These are phyloP conservation scores for Anaeromyces robustus DNA, from an alignment of 192 early-diverging fungal genomes.

Conservation along the genomic window DNA sequence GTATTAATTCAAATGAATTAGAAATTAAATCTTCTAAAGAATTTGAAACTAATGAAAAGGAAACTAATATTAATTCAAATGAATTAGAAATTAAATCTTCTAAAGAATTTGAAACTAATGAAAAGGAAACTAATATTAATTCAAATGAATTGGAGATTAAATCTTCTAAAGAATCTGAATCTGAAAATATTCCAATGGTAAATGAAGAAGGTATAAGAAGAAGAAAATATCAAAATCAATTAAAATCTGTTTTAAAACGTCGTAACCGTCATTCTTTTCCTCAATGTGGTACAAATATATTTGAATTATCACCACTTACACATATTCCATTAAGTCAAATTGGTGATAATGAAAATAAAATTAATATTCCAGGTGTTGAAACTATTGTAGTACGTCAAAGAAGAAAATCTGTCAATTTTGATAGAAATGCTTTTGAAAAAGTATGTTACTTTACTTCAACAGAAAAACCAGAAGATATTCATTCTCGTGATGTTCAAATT, in stretches of 20 bases:
- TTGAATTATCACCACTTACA: not conserved
- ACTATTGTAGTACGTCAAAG: not conserved
- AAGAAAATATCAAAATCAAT: not conserved
- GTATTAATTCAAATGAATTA: too few relatives aligned
- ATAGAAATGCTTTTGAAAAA: not conserved
- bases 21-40: too few relatives aligned
- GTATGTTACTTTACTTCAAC: not conserved
- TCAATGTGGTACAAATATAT: not conserved
- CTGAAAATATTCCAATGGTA: not conserved
- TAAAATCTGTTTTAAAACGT: not conserved
- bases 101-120: too few relatives aligned
- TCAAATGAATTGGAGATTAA: too few relatives aligned
- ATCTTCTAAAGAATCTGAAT: too few relatives aligned
- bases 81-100: too few relatives aligned
- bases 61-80: too few relatives aligned
- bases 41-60: too few relatives aligned
- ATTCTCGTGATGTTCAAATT: not conserved
- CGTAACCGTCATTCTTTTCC: not conserved
- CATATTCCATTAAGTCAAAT: not conserved
- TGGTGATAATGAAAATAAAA: not conserved
- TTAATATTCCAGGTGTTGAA: not conserved
- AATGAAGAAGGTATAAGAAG: not conserved
- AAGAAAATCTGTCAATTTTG: not conserved
- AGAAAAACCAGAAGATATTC: not conserved
- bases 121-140: too few relatives aligned